Evolutionary conservation across 768 basidiomycete species (phyloP), one percentile per base, ranked within the genome.

Genomic region (Tylopilus rubrobrunneus): DNA sequence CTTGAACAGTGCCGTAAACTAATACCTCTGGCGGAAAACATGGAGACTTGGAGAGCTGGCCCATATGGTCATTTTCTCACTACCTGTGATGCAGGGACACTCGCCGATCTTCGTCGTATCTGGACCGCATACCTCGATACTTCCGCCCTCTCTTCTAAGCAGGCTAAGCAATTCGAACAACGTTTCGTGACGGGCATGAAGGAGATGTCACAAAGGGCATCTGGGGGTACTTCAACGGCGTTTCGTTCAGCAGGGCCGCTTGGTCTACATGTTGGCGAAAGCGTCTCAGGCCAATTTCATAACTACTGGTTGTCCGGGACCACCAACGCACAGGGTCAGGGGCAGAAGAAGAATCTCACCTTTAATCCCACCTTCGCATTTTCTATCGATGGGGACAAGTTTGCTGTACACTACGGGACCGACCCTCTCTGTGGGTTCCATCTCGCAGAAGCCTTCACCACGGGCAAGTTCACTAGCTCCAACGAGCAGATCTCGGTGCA

Each of bases 341-440:
- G 39, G 1, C 27, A 37, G 19, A 51, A 48, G 31, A 52, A 17
- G 39, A 39, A 23, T 21, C 10, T 57, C 21, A 21, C 7, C 0
- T 52, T 58, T 41, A 70, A 71, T 28, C 68, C 68, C 7, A 0
- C 50, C 3, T 70, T 70, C 42, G 56, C 56, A 0, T 70, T 59
- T 42, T 71, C 70, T 12, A 39, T 61, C 27, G 52, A 64, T 1
- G 62, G 67, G 3, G 60, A 66, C 25, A 59, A 55, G 41, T 68
- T 65, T 21, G 27, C 68, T 0, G 59, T 66, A 0, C 68, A 70
- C 33, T 70, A 68, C 28, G 68, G 60, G n/a, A 62, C 63, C 0
- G 70, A 68, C 47, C 60, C 66, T 12, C 52, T 68, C 36, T 28
- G 21, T 1, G 64, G 66, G 9, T 70, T 71, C 40, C 68, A 71